Percentiles rank a stretch among this genome's conserved stretches.
Evolutionary conservation across 73 alveolate species (phyloP).

Genomic region (Effrenium voratum): DNA sequence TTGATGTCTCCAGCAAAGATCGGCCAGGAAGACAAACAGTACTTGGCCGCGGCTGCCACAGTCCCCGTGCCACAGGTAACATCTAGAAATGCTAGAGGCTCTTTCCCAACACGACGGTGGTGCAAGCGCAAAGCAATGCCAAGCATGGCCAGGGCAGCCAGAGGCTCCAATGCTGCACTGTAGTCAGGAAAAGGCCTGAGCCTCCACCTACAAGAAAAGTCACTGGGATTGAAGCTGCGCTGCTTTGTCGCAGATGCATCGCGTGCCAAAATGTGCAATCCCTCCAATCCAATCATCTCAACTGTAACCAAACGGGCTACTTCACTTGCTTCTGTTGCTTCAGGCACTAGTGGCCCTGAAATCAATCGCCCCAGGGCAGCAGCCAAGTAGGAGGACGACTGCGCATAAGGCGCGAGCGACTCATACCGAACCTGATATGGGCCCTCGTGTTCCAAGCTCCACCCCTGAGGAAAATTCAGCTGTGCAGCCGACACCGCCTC

Average conservation of each 20-base stretch:
- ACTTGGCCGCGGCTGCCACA: slow-evolving; percentile 87
- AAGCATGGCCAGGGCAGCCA: slow-evolving; percentile 72
- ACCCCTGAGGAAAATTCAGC: slow-evolving; percentile 62
- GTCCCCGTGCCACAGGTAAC: slow-evolving; percentile 90
- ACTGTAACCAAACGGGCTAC: slow-evolving; percentile 23
- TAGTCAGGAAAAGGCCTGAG: slow-evolving; percentile 79
- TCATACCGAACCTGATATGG: slow-evolving; percentile 58
- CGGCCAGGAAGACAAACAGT: slow-evolving; percentile 41
- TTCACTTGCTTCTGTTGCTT: neutral
- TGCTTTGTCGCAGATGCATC: neutral
- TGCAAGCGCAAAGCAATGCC: slow-evolving; percentile 74
- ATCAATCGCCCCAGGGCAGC: slow-evolving; percentile 68
- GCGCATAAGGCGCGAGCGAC: slow-evolving; percentile 72
- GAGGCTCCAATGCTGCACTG: slow-evolving; percentile 90
- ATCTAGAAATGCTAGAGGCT: slow-evolving; percentile 46
- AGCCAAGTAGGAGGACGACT: slow-evolving; percentile 50
- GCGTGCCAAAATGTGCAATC: slow-evolving; percentile 28
- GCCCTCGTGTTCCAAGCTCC: slow-evolving; percentile 93
- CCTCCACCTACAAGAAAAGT: slow-evolving; percentile 41
- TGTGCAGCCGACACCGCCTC: neutral
- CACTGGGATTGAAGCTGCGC: slow-evolving; percentile 8
- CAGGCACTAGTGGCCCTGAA: slow-evolving; percentile 19
- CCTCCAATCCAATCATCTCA: slow-evolving; percentile 43
- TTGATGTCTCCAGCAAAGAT: slow-evolving; percentile 73
- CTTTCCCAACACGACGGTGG: slow-evolving; percentile 32